Percentiles rank a stretch among this genome's conserved stretches.
These are phyloP conservation scores for Arabidopsis lyrata DNA, from an alignment of 441 rosid species.

Conservation along the genomic window DNA sequence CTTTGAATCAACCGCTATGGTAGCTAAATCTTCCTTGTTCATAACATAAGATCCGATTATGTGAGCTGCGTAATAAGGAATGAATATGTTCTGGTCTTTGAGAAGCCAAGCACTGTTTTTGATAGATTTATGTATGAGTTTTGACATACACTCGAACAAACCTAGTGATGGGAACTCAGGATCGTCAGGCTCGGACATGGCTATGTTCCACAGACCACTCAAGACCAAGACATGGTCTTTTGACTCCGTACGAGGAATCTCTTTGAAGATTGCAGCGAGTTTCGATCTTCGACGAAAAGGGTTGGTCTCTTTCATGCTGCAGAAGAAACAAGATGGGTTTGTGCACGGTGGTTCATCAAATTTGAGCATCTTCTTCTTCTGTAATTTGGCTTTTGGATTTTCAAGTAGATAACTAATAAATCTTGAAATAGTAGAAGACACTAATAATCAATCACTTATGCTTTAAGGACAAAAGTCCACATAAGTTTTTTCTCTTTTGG, in stretches of 20 bases:
- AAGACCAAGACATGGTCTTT: slow-evolving; percentile 72
- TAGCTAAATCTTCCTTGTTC: slow-evolving; percentile 68
- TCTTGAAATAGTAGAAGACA: slow-evolving; percentile 31
- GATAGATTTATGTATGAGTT: slow-evolving; percentile 62
- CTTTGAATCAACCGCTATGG: slow-evolving; percentile 61
- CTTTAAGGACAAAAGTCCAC: slow-evolving; percentile 24
- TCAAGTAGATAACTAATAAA: background rate
- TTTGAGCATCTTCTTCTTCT: slow-evolving; percentile 41
- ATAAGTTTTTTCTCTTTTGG: slow-evolving; percentile 24
- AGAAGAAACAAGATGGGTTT: slow-evolving; percentile 78
- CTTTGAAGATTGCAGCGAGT: slow-evolving; percentile 62
- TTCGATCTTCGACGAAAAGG: slow-evolving; percentile 59
- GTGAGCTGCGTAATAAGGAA: slow-evolving; percentile 89
- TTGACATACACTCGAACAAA: slow-evolving; percentile 76
- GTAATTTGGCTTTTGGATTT: slow-evolving; percentile 10
- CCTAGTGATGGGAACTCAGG: slow-evolving; percentile 83
- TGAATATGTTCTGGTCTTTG: slow-evolving; percentile 76
- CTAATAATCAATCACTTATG: slow-evolving; percentile 9
- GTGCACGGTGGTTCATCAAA: slow-evolving; percentile 47
- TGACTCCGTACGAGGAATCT: slow-evolving; percentile 65
- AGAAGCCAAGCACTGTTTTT: slow-evolving; percentile 66
- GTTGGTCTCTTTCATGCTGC: slow-evolving; percentile 69
- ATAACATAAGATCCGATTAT: slow-evolving; percentile 79
- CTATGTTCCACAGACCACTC: slow-evolving; percentile 78
- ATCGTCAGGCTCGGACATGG: slow-evolving; percentile 78